These are phyloP conservation scores for Symbiodinium natans DNA, from an alignment of 73 alveolate genomes.

Conservation along the genomic window DNA sequence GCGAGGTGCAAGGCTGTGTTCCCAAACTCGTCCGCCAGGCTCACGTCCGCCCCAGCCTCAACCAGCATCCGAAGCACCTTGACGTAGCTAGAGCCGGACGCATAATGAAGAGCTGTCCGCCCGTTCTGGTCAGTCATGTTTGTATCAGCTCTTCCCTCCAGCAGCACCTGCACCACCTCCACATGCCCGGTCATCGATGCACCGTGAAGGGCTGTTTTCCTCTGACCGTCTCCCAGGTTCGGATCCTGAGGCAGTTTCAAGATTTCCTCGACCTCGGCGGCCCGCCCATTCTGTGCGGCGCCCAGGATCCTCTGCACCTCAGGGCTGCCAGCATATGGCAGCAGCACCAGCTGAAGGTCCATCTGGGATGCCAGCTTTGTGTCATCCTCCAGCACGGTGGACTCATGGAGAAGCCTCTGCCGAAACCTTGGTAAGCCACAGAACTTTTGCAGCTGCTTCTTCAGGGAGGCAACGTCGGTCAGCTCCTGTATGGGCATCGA, in stretches of 20 bases:
- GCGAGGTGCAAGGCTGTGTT: background rate
- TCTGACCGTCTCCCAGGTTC: background rate
- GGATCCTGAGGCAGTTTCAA: background rate
- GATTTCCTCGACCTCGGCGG: background rate
- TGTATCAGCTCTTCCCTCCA: background rate
- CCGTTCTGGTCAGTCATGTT: background rate
- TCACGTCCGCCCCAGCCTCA: background rate
- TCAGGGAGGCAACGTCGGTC: background rate
- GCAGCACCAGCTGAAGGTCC: background rate
- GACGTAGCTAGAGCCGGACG: background rate
- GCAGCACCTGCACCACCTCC: background rate
- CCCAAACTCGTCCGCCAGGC: background rate
- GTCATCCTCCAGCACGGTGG: background rate
- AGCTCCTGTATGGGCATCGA: background rate
- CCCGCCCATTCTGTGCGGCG: background rate
- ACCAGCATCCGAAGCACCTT: background rate
- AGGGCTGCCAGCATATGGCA: background rate
- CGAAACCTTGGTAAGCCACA: background rate
- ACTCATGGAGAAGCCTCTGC: background rate
- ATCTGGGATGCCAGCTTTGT: background rate
- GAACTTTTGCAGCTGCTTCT: background rate
- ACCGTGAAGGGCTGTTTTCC: background rate
- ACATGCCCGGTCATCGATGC: background rate
- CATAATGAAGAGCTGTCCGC: background rate
- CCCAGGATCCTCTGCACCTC: background rate